These are phyloP conservation scores for Chrysoporthe puriensis DNA, from an alignment of 2,329 filamentous ascomycete species.

Conservation along the genomic window DNA sequence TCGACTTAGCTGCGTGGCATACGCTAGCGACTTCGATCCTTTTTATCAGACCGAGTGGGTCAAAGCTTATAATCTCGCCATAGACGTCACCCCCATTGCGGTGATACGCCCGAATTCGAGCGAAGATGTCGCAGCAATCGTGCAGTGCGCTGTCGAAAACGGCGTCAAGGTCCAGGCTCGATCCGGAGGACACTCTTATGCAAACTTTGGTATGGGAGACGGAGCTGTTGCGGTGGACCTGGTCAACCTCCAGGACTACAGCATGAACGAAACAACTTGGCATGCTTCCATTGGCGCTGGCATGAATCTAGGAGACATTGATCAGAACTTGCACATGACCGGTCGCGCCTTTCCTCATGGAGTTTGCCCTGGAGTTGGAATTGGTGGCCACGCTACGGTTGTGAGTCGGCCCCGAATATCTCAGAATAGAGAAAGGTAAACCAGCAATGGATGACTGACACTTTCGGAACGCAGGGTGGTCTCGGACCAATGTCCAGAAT, in stretches of 20 bases:
- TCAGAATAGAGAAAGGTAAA: background rate
- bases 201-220: conserved; percentile 41
- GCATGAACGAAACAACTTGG: conserved; percentile 56
- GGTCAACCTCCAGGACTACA: conserved; percentile 54
- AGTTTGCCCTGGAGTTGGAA: conserved; percentile 61
- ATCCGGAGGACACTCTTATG: conserved; percentile 69
- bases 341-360: conserved; percentile 63
- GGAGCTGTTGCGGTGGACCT: conserved; percentile 60
- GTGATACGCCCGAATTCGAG: conserved; percentile 58
- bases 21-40: conserved; percentile 41
- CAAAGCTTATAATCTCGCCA: conserved; percentile 56
- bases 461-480: conserved; percentile 49
- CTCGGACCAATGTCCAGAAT: conserved; percentile 61
- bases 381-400: conserved; percentile 62
- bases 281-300: conserved; percentile 60
- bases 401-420: conserved; percentile 37
- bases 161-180: conserved; percentile 62
- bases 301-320: conserved; percentile 55
- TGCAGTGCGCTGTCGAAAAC: conserved; percentile 58
- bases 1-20: conserved; percentile 51
- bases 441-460: background rate
- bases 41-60: conserved; percentile 55
- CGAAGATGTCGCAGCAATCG: conserved; percentile 58
- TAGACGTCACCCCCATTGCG: conserved; percentile 54
- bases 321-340: conserved; percentile 53